Base-by-base conservation (phyloP, 1,139 yeast species). In the Geotrichum carabidarum region DNA sequence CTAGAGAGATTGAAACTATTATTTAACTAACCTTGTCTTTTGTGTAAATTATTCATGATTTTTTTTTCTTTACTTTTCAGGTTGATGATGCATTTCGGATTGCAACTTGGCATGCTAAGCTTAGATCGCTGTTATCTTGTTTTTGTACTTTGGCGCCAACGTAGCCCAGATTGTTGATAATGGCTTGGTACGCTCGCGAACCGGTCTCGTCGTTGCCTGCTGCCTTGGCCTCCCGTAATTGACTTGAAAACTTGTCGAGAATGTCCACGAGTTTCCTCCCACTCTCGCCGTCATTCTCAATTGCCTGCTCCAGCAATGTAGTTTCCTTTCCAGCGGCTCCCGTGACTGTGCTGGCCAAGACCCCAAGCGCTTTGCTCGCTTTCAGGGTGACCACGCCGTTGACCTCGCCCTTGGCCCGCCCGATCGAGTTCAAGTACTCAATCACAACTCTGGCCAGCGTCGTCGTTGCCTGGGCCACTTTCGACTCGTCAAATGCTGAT, bases 1-100 rank as follows among this genome's bases (percentile, higher is more conserved):
- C 96, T 35, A 84, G 82, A 59, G 93, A 88, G 72, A 84, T 89
- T 65, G 96, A 89, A 71, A 85, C 93, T 43, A 89, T 89, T 67
- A 82, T 89, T 53, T 88, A 76, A 58, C 12, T 30, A 18, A 8
- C 12, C n/a, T 22, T 9, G 15, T 30, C 11, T 40, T 32, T 12
- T 38, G 12, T 43, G 35, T 47, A 44, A 44, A 31, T 50, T 44
- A 27, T 47, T 30, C 31, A 18, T 31, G 18, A 45, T 31, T n/a
- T 48, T 30, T 44, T 5, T 51, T 46, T 41, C 12, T 11, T 14
- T 12, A 8, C 31, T 22, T 30, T 14, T 35, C 12, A 22, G 5
- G 27, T 22, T 22, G 27, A 5, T 12, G 55, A 44, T 7, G 58
- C 55, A 34, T 55, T 55, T 34, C 51, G 41, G 15, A 52, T 36